Conservation (phyloP, 306 rosid genomes). For the Rosa persica region DNA sequence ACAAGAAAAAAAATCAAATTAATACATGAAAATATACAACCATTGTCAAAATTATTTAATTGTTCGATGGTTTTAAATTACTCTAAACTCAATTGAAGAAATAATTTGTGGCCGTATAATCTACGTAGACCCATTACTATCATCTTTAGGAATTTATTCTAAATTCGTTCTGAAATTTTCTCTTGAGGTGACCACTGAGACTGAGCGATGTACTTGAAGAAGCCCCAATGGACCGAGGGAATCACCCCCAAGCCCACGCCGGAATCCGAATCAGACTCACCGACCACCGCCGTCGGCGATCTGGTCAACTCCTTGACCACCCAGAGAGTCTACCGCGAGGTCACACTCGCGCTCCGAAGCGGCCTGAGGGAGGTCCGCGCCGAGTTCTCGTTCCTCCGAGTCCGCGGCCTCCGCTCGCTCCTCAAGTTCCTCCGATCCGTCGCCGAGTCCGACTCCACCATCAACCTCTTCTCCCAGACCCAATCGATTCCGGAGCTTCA, state of each 20-base stretch:
- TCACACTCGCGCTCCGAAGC: slow-evolving; percentile 71
- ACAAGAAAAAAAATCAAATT: no score
- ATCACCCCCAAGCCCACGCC: slow-evolving; percentile 27
- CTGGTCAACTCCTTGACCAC: slow-evolving; percentile 59
- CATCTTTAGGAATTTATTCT: no score
- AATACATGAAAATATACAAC: no score
- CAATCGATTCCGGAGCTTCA: slow-evolving; percentile 75
- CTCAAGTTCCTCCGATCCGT: slow-evolving; percentile 84
- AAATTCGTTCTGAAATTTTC: no score
- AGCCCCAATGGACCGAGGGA: slow-evolving; percentile 71
- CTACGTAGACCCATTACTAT: no score
- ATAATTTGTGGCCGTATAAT: no score
- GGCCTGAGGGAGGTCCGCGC: slow-evolving; percentile 83
- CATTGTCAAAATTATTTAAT: no score
- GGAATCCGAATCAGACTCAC: slow-evolving; percentile 29
- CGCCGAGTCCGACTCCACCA: slow-evolving; percentile 66
- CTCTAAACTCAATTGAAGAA: no score
- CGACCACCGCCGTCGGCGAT: slow-evolving; percentile 41
- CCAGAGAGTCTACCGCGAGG: slow-evolving; percentile 74
- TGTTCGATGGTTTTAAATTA: no score
- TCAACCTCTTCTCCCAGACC: slow-evolving; percentile 58
- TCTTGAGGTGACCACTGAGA: not conserved
- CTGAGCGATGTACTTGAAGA: slow-evolving; percentile 59
- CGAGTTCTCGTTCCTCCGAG: slow-evolving; percentile 83
- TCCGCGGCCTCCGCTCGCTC: slow-evolving; percentile 74